Evolutionary conservation across 2,329 filamentous ascomycete species (phyloP).

Genomic region (Paraphaeosphaeria sporulosa): DNA sequence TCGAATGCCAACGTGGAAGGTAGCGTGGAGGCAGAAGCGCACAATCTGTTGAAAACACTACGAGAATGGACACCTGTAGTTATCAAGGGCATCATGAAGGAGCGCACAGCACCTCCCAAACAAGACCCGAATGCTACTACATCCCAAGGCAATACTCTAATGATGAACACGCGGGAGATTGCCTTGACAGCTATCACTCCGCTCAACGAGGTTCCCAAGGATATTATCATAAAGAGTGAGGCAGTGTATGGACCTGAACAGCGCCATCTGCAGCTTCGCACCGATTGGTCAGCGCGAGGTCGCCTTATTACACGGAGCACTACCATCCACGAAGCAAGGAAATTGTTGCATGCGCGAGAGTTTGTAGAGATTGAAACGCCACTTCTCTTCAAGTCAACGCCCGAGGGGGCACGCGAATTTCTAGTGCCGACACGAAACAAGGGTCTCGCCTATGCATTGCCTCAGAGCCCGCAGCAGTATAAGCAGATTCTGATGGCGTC

Average conservation of each 20-base stretch:
- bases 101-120: constrained; percentile 48
- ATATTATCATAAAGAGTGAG: constrained; percentile 78
- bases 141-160: neutral
- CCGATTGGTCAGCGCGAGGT: constrained; percentile 69
- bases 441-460: constrained; percentile 85
- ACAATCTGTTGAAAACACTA: constrained; percentile 53
- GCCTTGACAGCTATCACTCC: constrained; percentile 67
- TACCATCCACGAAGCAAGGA: constrained; percentile 62
- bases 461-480: constrained; percentile 97
- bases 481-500: constrained; percentile 98
- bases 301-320: constrained; percentile 75
- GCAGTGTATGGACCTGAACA: constrained; percentile 77
- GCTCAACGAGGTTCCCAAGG: constrained; percentile 76
- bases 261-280: constrained; percentile 85
- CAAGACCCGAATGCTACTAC: neutral
- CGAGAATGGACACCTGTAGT: constrained; percentile 63
- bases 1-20: constrained; percentile 50
- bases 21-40: constrained; percentile 30
- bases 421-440: constrained; percentile 82
- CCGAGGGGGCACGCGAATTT: constrained; percentile 94
- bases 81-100: constrained; percentile 59
- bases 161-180: constrained; percentile 61
- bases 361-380: constrained; percentile 91
- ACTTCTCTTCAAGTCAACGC: constrained; percentile 94
- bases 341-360: constrained; percentile 60